phyloP scores from a whole-genome alignment of 108 stramenopile genomes.

The Stephanodiscus triporus region DNA sequence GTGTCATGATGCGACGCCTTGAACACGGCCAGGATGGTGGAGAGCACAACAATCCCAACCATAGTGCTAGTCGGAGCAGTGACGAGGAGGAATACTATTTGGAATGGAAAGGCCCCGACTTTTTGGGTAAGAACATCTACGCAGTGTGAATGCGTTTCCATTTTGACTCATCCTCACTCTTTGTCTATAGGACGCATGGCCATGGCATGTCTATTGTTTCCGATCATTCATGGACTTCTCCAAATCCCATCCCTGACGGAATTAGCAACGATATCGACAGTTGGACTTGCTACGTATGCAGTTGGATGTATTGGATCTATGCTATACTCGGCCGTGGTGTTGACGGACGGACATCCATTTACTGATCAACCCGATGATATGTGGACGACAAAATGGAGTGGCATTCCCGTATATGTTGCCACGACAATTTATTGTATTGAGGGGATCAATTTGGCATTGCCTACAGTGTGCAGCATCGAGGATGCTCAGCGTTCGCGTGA shows the following conservation, averaged over 20 bases:
- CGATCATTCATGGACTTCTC: slow-evolving; percentile 42
- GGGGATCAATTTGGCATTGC: slow-evolving; percentile 53
- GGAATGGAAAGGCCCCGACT: slow-evolving; percentile 47
- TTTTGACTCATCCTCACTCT: neutral
- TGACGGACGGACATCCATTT: slow-evolving; percentile 41
- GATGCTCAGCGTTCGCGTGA: slow-evolving; percentile 30
- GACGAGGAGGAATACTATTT: slow-evolving; percentile 37
- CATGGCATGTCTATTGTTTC: slow-evolving; percentile 44
- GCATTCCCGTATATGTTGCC: slow-evolving; percentile 49
- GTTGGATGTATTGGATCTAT: slow-evolving; percentile 50
- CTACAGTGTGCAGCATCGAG: slow-evolving; percentile 46
- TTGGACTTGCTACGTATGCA: slow-evolving; percentile 42
- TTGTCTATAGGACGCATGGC: slow-evolving; percentile 21
- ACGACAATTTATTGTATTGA: slow-evolving; percentile 54
- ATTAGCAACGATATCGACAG: slow-evolving; percentile 32
- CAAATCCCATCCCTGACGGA: slow-evolving; percentile 45
- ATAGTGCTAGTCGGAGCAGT: slow-evolving; percentile 13
- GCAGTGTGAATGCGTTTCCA: neutral
- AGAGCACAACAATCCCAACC: slow-evolving; percentile 10
- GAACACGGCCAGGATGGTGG: slow-evolving; percentile 15
- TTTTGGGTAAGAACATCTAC: neutral
- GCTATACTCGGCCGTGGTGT: slow-evolving; percentile 42
- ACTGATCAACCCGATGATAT: slow-evolving; percentile 44
- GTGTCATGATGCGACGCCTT: slow-evolving; percentile 4
- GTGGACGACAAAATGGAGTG: slow-evolving; percentile 42